phyloP scores from a whole-genome alignment of 345 rosid species.

The Citrus unshiu region DNA sequence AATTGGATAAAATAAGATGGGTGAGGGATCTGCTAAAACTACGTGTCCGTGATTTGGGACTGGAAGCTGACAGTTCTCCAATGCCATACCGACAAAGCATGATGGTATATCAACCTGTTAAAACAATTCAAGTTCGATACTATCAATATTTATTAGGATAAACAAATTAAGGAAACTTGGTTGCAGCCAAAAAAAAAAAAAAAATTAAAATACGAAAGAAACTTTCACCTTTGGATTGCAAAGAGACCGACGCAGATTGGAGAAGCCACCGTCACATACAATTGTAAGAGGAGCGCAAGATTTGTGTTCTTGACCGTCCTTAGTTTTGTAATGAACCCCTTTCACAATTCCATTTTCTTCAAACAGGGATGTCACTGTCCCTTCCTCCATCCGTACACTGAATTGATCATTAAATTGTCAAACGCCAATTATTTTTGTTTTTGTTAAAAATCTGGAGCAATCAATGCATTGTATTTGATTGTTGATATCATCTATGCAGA shows the following conservation, averaged over 20 bases:
- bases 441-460: too few relatives aligned
- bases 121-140: neutral
- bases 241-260: neutral
- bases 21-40: neutral
- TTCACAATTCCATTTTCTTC: neutral
- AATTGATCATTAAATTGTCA: neutral
- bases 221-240: neutral
- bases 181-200: neutral
- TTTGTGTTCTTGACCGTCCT: neutral
- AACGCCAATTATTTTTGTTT: too few relatives aligned
- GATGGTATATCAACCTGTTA: neutral
- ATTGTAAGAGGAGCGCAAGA: neutral
- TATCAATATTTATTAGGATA: neutral
- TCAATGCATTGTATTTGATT: too few relatives aligned
- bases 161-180: too few relatives aligned
- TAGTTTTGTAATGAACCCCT: constrained; percentile 1
- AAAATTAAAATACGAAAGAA: neutral
- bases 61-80: neutral
- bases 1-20: neutral
- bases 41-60: neutral
- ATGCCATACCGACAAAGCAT: neutral
- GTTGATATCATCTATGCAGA: too few relatives aligned
- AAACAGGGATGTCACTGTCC: neutral
- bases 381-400: constrained; percentile 1
- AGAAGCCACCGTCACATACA: constrained; percentile 3